These are phyloP conservation scores for Ramaria sp. DNA, from an alignment of 768 basidiomycete species.

Conservation along the genomic window DNA sequence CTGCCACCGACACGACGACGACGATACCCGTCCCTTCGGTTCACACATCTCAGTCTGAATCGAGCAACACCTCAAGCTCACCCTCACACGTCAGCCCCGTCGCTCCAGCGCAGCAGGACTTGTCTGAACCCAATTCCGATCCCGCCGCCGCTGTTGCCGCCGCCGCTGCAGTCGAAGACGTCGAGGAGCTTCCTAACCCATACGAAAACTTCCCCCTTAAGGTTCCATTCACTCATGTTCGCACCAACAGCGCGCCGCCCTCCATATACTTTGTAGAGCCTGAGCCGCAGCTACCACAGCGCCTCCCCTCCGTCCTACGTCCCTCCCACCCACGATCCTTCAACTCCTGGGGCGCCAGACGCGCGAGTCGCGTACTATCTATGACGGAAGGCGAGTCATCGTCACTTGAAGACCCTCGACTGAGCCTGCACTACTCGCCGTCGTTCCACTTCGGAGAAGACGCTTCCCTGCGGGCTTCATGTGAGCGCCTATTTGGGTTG, in stretches of 20 bases:
- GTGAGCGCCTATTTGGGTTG: too few species aligned
- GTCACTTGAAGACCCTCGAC: background rate
- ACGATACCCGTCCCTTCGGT: too few species aligned
- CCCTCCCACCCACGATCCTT: background rate
- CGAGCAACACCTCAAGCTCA: too few species aligned
- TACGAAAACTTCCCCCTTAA: conserved; percentile 1
- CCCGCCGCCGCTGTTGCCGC: background rate
- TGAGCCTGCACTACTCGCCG: background rate
- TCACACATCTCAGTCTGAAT: too few species aligned
- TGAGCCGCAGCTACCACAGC: background rate
- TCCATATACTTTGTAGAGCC: background rate
- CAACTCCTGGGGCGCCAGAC: background rate
- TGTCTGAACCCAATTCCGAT: too few species aligned
- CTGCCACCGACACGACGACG: too few species aligned
- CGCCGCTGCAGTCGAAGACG: background rate
- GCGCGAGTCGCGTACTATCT: background rate
- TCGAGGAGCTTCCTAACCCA: conserved; percentile 1
- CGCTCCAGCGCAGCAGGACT: too few species aligned
- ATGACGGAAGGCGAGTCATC: background rate
- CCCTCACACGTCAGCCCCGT: too few species aligned
- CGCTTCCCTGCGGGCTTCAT: too few species aligned
- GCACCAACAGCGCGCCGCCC: background rate
- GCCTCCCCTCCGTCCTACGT: conserved; percentile 1
- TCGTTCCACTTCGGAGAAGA: background rate
- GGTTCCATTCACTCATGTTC: background rate